Evolutionary conservation across 495 filamentous ascomycete genomes (phyloP), one percentile per base, ranked within the genome.

Genomic region (Aspergillus avenaceus): DNA sequence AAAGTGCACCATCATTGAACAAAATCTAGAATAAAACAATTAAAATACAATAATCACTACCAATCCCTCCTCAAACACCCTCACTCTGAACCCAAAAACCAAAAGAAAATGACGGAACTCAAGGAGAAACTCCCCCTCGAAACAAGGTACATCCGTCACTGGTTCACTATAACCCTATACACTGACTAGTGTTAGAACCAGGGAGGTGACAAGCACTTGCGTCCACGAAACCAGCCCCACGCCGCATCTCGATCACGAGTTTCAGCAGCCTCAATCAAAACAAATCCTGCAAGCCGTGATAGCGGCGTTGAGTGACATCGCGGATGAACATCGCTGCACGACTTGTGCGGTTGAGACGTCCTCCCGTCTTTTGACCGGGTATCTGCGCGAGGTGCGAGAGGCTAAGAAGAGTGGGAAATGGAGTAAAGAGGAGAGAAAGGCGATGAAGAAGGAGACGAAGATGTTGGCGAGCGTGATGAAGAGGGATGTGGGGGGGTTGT

Each of bases 401-500:
- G 53, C 47, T 23, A 60, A 60, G 54, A 50, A 25, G 38, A 57
- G 41, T 40, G 54, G 50, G 0, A 25, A 47, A 8, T 60, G 54
- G 53, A 37, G 53, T 1, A 60, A 60, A 16, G 50, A 50, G 13
- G 54, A 60, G 1, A 53, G 27, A 37, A 60, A 54, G 32, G 50
- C 53, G 5, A 41, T 60, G 4, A 60, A 60, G 37, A 44, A 42
- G 31, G 57, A 60, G 40, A 19, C 46, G 5, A 60, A 60, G 31
- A 41, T 8, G 8, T 24, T 56, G 0, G 40, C 53, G 23, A 56
- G 52, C 21, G 47, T 42, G 2, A 22, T 53, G 1, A 60, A 60
- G 43, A 50, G 53, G 28, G 29, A 50, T 29, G n/a, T 54, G n/a
- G n/a, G n/a, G n/a, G n/a, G n/a, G n/a, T n/a, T n/a, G n/a, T n/a